Base-by-base conservation (phyloP, 352 stramenopile genomes). In the Phytophthora ohioensis region DNA sequence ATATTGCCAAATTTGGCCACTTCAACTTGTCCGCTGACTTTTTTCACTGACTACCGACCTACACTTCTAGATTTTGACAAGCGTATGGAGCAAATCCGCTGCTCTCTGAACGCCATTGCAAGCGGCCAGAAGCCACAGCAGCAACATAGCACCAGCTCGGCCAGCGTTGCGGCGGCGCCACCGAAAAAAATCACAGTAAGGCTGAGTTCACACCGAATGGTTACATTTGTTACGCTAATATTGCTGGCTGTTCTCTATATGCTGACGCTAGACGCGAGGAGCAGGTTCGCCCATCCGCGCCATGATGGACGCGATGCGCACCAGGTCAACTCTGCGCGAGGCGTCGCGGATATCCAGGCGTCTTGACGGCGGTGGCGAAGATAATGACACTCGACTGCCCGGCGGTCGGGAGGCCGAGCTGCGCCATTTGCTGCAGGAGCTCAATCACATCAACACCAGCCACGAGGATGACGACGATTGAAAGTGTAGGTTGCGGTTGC, bases 51-150 rank as follows among this genome's bases (percentile, higher is more conserved):
- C 46, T 64, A 21, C 27, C 17, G 27, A 60, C 15, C 12, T 51
- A 51, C 21, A 49, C 15, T 68, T 63, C 13, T 64, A 91, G 85
- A 91, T 59, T 90, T 91, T 43, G 85, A 92, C 58, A 76, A 76
- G 51, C 81, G 85, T 5, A 92, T 92, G 85, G 82, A 91, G 58
- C 78, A 92, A 61, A 90, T 91, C 34, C 85, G 85, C 1, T 73
- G 73, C 46, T 92, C 85, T 4, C 64, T 92, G 17, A 88, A 82
- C 21, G 71, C 79, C 34, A 88, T 92, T 15, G 79, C 82, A 3
- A 71, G 63, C 31, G 74, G 76, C 9, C 68, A 67, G 42, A 69
- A 62, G 47, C 39, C 52, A 11, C 13, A 34, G 13, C 10, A 17
- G 4, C 30, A 36, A 8, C 2, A 46, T 35, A 35, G 35, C 52